Base-by-base conservation (phyloP, 176 grass and related monocot genomes). In the Pontederia crassipes region DNA sequence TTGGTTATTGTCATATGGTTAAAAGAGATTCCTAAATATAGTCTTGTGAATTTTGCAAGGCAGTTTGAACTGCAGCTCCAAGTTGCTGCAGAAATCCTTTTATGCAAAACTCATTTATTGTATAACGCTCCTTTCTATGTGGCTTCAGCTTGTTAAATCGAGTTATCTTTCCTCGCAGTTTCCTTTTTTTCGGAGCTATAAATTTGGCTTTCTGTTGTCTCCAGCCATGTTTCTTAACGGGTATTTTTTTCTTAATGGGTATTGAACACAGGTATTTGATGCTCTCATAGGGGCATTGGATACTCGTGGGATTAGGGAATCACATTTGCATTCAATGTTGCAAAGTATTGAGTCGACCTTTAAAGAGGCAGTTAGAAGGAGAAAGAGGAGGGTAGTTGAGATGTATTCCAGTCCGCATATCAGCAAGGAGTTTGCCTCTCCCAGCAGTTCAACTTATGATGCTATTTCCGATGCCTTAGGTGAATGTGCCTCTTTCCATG, bases 251-350 rank as follows among this genome's bases (percentile, higher is more conserved):
- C 4, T 48, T 79, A 50, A 72, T 28, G 0, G 20, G 20, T 60
- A 20, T 24, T 74, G 66, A 48, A 90, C 85, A 76, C 74, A 98
- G 93, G 79, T 60, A 12, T 98, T 98, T 85, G 93, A 98, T 61
- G 61, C 81, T 63, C 79, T 98, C 62, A 40, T 92, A 61, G 55
- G 73, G 52, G 73, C 84, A 17, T 81, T 98, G 48, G 87, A 98
- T 72, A 85, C 87, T 46, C 87, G 93, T 65, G 93, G 93, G 14
- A 74, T 76, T 72, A 68, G 87, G 16, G 93, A 98, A 68, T 81
- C 93, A 35, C 81, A 98, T 84, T 65, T 98, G 29, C 79, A 85
- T 78, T 85, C 87, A 49, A 92, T 98, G 87, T 70, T 98, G 72
- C 87, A 80, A 79, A 81, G 81, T 60, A 83, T 98, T 14, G 93